Conservation (phyloP, 2,329 filamentous ascomycete species). For the Phaeosphaeriaceae sp. region DNA sequence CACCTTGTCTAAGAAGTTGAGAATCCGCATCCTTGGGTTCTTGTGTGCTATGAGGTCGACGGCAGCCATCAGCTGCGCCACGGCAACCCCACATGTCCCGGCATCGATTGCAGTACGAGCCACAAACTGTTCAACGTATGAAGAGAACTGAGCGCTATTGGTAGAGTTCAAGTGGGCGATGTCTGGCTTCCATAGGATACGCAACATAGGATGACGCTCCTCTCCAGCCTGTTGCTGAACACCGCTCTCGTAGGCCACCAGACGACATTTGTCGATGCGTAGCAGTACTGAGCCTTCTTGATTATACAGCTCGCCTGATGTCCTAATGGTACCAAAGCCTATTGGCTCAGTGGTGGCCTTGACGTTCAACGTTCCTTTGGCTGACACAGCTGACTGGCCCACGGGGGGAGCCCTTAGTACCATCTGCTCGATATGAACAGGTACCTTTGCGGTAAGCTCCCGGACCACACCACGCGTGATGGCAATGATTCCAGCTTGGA, state of each 20-base stretch:
- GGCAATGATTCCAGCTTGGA: not conserved
- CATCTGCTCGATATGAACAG: not conserved
- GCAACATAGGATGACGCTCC: not conserved
- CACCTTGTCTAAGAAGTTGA: no score
- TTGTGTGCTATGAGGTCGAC: not conserved
- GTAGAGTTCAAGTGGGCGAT: not conserved
- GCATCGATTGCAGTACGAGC: not conserved
- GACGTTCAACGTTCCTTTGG: not conserved
- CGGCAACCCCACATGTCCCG: no score
- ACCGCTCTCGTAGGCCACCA: not conserved
- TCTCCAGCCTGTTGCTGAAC: not conserved
- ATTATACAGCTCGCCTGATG: no score
- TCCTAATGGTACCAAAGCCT: not conserved
- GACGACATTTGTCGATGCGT: no score
- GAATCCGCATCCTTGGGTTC: not conserved
- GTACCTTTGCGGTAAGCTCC: not conserved
- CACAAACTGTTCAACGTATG: not conserved
- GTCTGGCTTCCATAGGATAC: not conserved
- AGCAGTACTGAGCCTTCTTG: no score
- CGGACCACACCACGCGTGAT: not conserved
- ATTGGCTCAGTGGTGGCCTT: not conserved
- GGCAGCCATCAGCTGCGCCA: not conserved
- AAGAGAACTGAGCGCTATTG: not conserved
- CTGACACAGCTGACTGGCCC: not conserved
- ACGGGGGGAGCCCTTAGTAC: not conserved